Evolutionary conservation across 2,329 filamentous ascomycete species (phyloP), one percentile per base, ranked within the genome.

Genomic region (Claviceps paspali): DNA sequence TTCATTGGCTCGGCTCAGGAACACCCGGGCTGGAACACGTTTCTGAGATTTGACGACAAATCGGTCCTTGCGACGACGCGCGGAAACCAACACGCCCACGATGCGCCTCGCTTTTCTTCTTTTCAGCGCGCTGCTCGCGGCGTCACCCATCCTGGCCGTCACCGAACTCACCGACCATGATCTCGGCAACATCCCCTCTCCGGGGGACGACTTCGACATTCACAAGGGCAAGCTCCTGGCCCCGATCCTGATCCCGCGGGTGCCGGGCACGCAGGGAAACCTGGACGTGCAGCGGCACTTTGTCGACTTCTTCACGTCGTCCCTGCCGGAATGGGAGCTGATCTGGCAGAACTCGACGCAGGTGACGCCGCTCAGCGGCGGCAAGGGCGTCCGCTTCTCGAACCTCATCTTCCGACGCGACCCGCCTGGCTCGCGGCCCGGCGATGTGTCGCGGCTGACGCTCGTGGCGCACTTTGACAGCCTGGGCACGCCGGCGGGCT

Each of bases 391-490:
- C 0, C 84, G 85, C 0, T 96, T 98, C 55, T 65, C 73, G 38
- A 98, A 95, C 53, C 66, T 96, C 39, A 82, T 96, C 42, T 77
- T 88, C 40, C 80, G 76, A 26, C 75, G 87, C 38, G 88, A 96
- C 57, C 91, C 91, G 35, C 91, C 91, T 2, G 91, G 84, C 75
- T 65, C 78, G 1, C 61, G 67, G 5, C 57, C 63, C 0, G 88
- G 87, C 1, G 79, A 95, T 47, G 77, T 91, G 2, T 78, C 79
- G 29, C 67, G 86, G 34, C 62, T 96, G 52, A 88, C 85, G 11
- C 68, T 98, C 38, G 91, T 88, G 6, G 91, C 91, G 29, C 91
- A 98, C 55, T 96, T 94, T 55, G 91, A 98, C 51, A 87, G 78
- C 53, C 82, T 93, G 59, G 68, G 81, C 40, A 66, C 65, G 19